Base-by-base conservation (phyloP, 768 basidiomycete species). In the Mycena polygramma region DNA sequence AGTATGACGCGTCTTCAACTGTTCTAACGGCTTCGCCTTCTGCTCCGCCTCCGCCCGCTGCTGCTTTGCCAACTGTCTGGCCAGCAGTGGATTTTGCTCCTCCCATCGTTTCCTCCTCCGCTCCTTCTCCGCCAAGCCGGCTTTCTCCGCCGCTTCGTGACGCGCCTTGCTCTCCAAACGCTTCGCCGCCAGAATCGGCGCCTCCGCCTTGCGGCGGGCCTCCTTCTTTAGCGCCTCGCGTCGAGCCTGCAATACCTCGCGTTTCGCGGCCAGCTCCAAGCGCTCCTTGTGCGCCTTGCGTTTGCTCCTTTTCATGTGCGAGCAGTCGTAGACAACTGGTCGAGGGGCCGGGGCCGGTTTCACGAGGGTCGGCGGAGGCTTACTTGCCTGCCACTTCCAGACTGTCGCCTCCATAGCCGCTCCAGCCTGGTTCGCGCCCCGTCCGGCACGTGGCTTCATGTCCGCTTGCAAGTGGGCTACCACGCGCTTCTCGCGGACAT, bases 231-330 rank as follows among this genome's bases (percentile, higher is more conserved):
- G 8, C n/a, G 9, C 20, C 36, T 51, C 37, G 24, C 69, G 54
- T 37, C 58, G 51, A 6, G 43, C 57, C 7, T 13, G 14, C 20
- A 73, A 57, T 17, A 30, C 36, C 26, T 39, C 53, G 36, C 63
- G 66, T 45, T 73, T 68, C 8, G 20, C 69, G 2, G 63, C 53
- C 14, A 73, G 48, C 61, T 70, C 72, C 13, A 49, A 7, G 45
- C 69, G 65, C 49, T 41, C 62, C 49, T 26, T 41, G 54, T 63
- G 72, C 41, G 69, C 72, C 46, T 66, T 67, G 51, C 66, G 72
- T 53, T 73, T 73, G 22, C 51, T 49, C 4, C 61, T 24, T n/a
- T 73, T 73, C 72, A 73, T 73, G 36, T 73, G 72, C 57, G 72
- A 73, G 62, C 19, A 73, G 72, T 73, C 72, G 66, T 73, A 73